Conservation (phyloP, 441 rosid genomes). For the Populus trichocarpa region DNA sequence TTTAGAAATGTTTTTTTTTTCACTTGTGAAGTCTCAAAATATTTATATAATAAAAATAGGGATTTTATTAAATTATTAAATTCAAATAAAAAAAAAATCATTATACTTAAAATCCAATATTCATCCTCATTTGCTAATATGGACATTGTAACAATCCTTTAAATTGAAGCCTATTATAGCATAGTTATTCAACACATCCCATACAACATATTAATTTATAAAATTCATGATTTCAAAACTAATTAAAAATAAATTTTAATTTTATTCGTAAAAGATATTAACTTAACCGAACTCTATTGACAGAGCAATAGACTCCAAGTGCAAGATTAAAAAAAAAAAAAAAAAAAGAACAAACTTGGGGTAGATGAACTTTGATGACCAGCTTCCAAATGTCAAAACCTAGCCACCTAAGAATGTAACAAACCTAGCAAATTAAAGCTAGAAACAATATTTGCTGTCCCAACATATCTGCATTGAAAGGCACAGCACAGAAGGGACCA, state of each 20-base stretch:
- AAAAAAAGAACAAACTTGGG: background rate
- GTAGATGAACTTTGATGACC: background rate
- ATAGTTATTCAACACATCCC: no score
- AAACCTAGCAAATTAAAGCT: background rate
- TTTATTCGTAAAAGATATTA: no score
- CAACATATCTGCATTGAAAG: background rate
- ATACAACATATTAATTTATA: no score
- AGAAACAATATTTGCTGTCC: background rate
- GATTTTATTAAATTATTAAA: no score
- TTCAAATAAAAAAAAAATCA: no score
- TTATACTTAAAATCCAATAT: background rate
- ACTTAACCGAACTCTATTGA: background rate
- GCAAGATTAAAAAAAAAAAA: background rate
- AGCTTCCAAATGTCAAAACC: background rate
- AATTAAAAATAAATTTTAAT: no score
- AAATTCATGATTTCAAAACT: no score
- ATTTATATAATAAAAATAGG: no score
- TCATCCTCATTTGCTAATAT: background rate
- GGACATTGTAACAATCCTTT: background rate
- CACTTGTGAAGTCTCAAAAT: background rate
- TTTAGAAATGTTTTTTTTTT: background rate
- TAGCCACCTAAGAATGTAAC: background rate
- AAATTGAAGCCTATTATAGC: no score
- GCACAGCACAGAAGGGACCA: no score
- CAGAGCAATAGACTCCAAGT: background rate